Evolutionary conservation across 164 flowering plant species (phyloP).

Genomic region (Umbellularia californica): DNA sequence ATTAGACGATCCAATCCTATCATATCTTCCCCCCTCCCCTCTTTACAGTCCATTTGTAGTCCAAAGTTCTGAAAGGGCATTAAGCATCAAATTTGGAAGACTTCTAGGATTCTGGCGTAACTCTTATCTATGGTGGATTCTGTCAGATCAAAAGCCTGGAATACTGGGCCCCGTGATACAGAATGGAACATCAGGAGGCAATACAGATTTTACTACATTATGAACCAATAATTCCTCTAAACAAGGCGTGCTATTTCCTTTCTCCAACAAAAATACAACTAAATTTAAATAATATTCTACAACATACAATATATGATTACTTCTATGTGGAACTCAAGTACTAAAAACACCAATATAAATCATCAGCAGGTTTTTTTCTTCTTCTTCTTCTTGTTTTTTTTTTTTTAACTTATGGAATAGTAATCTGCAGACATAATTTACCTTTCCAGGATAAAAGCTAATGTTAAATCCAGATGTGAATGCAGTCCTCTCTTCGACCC

Average conservation of each 20-base stretch:
- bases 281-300: too few relatives aligned
- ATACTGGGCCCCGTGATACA: background rate
- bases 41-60: background rate
- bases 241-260: background rate
- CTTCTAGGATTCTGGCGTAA: background rate
- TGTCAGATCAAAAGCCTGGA: too few relatives aligned
- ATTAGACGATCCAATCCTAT: background rate
- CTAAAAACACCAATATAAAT: too few relatives aligned
- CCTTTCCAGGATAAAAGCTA: conserved; percentile 89
- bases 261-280: too few relatives aligned
- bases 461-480: conserved; percentile 49
- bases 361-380: too few relatives aligned
- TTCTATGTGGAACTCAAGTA: too few relatives aligned
- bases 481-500: conserved; percentile 83
- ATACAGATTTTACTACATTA: background rate
- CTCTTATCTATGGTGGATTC: too few relatives aligned
- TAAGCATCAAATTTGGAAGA: background rate
- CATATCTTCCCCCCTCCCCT: background rate
- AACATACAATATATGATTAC: too few relatives aligned
- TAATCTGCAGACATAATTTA: conserved; percentile 17
- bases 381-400: too few relatives aligned
- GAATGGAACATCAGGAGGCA: background rate
- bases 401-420: too few relatives aligned
- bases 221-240: background rate
- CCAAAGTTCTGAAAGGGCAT: background rate